Evolutionary conservation across 495 filamentous ascomycete genomes (phyloP), one percentile per base, ranked within the genome.

Genomic region (Trichoderma virens): DNA sequence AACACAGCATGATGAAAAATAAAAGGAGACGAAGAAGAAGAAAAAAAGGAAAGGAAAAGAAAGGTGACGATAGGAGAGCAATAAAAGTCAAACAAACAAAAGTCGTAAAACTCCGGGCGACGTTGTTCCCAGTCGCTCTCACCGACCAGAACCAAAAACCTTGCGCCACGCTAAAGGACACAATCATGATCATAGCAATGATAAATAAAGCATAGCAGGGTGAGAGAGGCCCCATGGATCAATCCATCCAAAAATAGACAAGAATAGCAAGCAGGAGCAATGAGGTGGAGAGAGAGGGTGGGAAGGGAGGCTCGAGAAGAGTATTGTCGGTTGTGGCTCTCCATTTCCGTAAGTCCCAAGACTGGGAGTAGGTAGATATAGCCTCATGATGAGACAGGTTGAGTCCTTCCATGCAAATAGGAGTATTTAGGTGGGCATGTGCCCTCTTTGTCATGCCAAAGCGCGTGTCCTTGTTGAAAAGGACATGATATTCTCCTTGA

Each of bases 121-220:
- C 61, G 20, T 41, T 38, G 39, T 39, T 62, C 61, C 61, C 39
- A 45, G 39, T 45, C 61, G 61, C 61, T 62, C 61, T 62, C 61
- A 62, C 61, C 61, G 61, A 62, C 61, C 61, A 62, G 38, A 47
- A 62, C 25, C 61, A 18, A 27, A 23, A 45, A 45, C 39, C 38
- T 31, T 41, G 61, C 61, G 61, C 61, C 61, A 41, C 61, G 61
- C 61, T 62, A 35, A 39, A 62, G n/a, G 35, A 45, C 16, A 62
- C 18, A 62, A 25, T 20, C n/a, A 8, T 34, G 27, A 20, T 35
- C 14, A 20, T 35, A 61, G 59, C 56, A 60, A 60, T 13, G 23
- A 60, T 18, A n/a, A 4, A 20, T 0, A 61, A 35, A 23, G 27
- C 30, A 61, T 11, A 61, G 18, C 18, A 18, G 16, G 34, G 16